Conservation (phyloP, 805 yeast species). For the Metschnikowia santaceciliae region DNA sequence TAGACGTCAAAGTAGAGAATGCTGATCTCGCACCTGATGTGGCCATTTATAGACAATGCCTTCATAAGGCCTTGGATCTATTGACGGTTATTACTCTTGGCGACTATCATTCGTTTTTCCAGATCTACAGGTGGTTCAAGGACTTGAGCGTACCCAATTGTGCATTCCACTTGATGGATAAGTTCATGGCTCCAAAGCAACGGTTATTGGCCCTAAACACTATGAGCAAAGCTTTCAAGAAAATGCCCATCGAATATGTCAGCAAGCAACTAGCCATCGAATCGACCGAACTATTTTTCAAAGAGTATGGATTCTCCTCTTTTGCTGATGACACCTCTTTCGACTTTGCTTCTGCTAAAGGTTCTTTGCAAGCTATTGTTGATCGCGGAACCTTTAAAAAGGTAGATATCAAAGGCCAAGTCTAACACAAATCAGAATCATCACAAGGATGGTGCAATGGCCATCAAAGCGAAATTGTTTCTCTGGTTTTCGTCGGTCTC, state of each 20-base stretch:
- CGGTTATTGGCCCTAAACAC: slow-evolving; percentile 15
- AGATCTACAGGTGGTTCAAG: slow-evolving; percentile 8
- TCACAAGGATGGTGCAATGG: slow-evolving; percentile 49
- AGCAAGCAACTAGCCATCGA: slow-evolving; percentile 8
- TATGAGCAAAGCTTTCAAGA: slow-evolving; percentile 18
- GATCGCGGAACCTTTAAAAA: slow-evolving; percentile 42
- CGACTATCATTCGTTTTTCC: slow-evolving; percentile 36
- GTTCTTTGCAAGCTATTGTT: slow-evolving; percentile 33
- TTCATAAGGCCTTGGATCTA: slow-evolving; percentile 13
- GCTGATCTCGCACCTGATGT: background rate
- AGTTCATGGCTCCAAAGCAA: slow-evolving; percentile 16
- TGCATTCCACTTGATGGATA: slow-evolving; percentile 14
- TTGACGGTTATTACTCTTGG: slow-evolving; percentile 7
- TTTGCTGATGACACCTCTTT: slow-evolving; percentile 22
- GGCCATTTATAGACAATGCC: slow-evolving; percentile 4
- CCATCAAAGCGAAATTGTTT: slow-evolving; percentile 72
- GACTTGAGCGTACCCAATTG: slow-evolving; percentile 4
- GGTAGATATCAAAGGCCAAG: slow-evolving; percentile 90
- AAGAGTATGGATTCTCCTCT: slow-evolving; percentile 32
- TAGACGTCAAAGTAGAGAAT: slow-evolving; percentile 3
- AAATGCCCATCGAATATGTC: slow-evolving; percentile 8
- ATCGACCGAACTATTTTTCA: slow-evolving; percentile 2
- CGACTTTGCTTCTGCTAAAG: slow-evolving; percentile 33
- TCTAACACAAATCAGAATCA: slow-evolving; percentile 25
- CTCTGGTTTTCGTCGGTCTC: slow-evolving; percentile 56